These are phyloP conservation scores for Talaromyces borbonicus DNA, from an alignment of 495 filamentous ascomycete species.

Conservation along the genomic window DNA sequence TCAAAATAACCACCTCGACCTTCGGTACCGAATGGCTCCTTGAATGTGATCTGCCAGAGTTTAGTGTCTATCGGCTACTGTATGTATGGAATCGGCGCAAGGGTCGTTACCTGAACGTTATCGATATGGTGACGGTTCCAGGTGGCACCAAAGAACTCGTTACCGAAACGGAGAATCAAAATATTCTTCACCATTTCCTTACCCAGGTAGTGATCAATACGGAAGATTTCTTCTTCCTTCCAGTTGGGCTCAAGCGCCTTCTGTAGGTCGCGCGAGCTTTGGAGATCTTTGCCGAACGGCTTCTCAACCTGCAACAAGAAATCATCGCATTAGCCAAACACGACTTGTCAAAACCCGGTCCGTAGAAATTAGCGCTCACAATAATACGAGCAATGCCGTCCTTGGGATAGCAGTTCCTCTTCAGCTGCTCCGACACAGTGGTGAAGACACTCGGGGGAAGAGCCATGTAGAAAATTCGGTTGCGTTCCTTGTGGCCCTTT, in stretches of 20 bases:
- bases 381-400: constrained; percentile 88
- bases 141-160: constrained; percentile 97
- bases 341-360: too few species aligned
- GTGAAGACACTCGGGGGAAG: constrained; percentile 97
- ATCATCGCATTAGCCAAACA: too few species aligned
- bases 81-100: constrained; percentile 5
- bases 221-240: constrained; percentile 99
- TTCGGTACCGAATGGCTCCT: constrained; percentile 99
- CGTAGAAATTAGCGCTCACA: too few species aligned
- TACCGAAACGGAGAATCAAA: constrained; percentile 94
- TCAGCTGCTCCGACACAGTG: constrained; percentile 91
- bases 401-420: constrained; percentile 90
- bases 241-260: constrained; percentile 95
- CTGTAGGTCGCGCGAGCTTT: constrained; percentile 87
- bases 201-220: constrained; percentile 98
- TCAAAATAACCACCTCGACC: constrained; percentile 98
- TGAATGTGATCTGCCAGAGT: constrained; percentile 99
- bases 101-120: constrained; percentile 57
- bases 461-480: constrained; percentile 99
- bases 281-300: constrained; percentile 95
- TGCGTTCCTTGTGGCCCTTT: constrained; percentile 67
- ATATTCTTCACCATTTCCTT: constrained; percentile 99
- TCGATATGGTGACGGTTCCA: constrained; percentile 99
- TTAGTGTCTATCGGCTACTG: too few species aligned
- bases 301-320: constrained; percentile 96